Percentiles rank a stretch among this genome's conserved stretches.
Evolutionary conservation across 805 yeast species (phyloP).

Genomic region (Lipomyces mesembrius): DNA sequence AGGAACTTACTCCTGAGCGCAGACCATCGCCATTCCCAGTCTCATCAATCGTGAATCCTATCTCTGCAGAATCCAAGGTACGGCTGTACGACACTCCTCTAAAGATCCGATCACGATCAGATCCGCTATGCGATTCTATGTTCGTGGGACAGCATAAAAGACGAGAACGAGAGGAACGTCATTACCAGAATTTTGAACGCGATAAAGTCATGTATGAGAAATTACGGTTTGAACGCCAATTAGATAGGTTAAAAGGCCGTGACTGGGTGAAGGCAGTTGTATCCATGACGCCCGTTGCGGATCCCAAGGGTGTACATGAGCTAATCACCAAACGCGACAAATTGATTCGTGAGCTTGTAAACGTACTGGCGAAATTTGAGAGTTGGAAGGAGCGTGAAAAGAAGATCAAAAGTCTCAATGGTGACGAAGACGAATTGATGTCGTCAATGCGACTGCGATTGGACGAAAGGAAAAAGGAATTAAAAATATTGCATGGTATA

Average conservation of each 20-base stretch:
- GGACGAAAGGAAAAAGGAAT: conserved; percentile 5
- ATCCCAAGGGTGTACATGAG: conserved; percentile 23
- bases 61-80: conserved; percentile 2
- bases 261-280: conserved; percentile 33
- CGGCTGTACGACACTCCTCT: conserved; percentile 9
- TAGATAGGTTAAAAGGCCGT: conserved; percentile 25
- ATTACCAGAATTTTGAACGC: conserved; percentile 30
- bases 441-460: conserved; percentile 9
- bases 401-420: conserved; percentile 6
- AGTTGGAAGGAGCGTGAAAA: conserved; percentile 30
- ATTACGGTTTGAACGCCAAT: conserved; percentile 28
- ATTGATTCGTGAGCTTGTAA: conserved; percentile 21
- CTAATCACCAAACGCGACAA: conserved; percentile 19
- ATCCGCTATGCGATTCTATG: conserved; percentile 26
- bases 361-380: conserved; percentile 25
- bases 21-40: background rate
- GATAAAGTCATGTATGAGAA: conserved; percentile 34
- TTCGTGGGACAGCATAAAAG: conserved; percentile 15
- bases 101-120: conserved; percentile 20
- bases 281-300: conserved; percentile 30
- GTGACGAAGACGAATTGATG: background rate
- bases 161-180: conserved; percentile 35
- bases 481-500: background rate
- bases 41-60: background rate
- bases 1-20: background rate